Percentiles rank a stretch among this genome's conserved stretches.
Conservation (phyloP, 2,329 filamentous ascomycete species). For the Xylogone sp. region DNA sequence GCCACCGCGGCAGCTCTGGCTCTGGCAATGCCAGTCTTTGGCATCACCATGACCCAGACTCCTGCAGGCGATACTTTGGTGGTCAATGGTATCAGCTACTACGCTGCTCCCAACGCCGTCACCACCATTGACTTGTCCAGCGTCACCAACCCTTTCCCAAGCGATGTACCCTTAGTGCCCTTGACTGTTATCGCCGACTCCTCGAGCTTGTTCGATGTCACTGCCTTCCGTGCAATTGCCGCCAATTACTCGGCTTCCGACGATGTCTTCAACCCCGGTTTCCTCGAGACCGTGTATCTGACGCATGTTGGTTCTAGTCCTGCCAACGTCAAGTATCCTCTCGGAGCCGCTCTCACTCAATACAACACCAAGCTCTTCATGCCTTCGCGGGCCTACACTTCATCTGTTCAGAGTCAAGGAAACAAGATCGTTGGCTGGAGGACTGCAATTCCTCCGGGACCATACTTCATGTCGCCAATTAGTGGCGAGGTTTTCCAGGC, state of each 20-base stretch:
- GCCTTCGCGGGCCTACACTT: conserved; percentile 10
- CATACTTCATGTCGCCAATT: conserved; percentile 43
- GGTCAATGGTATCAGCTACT: conserved; percentile 30
- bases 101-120: conserved; percentile 19
- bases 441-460: conserved; percentile 36
- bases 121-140: conserved; percentile 13
- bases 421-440: conserved; percentile 8
- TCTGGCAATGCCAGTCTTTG: neutral
- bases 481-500: conserved; percentile 43
- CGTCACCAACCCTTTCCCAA: conserved; percentile 3
- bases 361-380: conserved; percentile 21
- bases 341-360: conserved; percentile 10
- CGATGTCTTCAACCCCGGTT: conserved; percentile 24
- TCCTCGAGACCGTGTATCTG: conserved; percentile 21
- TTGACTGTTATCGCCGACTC: conserved; percentile 20
- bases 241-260: conserved; percentile 17
- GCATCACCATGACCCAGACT: neutral
- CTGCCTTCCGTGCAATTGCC: conserved; percentile 14
- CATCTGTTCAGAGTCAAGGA: conserved; percentile 11
- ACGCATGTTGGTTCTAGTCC: conserved; percentile 8
- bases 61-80: conserved; percentile 11
- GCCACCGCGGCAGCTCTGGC: neutral
- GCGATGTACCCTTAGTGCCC: conserved; percentile 18
- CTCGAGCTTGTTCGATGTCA: conserved; percentile 13
- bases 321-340: conserved; percentile 10